phyloP scores from a whole-genome alignment of 2,329 filamentous ascomycete genomes.

The Neobulgaria alba region DNA sequence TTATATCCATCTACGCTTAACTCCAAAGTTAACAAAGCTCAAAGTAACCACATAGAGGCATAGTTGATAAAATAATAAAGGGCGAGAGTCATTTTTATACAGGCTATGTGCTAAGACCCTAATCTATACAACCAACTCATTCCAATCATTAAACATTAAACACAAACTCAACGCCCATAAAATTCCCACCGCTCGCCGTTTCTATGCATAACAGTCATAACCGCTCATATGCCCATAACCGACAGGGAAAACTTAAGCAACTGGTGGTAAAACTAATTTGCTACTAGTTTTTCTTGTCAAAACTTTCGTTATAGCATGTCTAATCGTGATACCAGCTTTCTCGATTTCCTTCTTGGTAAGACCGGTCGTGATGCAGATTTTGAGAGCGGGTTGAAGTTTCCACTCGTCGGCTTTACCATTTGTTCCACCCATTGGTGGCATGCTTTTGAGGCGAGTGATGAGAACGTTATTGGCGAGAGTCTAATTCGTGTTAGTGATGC shows the following conservation, averaged over 20 bases:
- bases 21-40: too few relatives aligned
- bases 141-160: too few relatives aligned
- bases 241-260: conserved; percentile 25
- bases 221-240: too few relatives aligned
- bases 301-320: conserved; percentile 90
- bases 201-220: too few relatives aligned
- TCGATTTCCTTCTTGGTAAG: conserved; percentile 92
- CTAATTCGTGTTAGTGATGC: conserved; percentile 35
- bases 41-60: too few relatives aligned
- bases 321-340: conserved; percentile 79
- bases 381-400: conserved; percentile 70
- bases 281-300: conserved; percentile 57
- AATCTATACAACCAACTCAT: too few relatives aligned
- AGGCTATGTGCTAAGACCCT: too few relatives aligned
- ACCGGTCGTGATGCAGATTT: conserved; percentile 82
- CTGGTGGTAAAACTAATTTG: conserved; percentile 32
- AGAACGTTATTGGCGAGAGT: conserved; percentile 79
- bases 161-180: too few relatives aligned
- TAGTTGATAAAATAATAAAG: too few relatives aligned
- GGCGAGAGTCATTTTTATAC: too few relatives aligned
- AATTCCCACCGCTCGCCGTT: too few relatives aligned
- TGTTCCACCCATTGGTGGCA: conserved; percentile 55
- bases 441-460: conserved; percentile 76
- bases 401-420: conserved; percentile 62
- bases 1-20: too few relatives aligned